phyloP scores from a whole-genome alignment of 345 rosid genomes.

The Passiflora organensis region DNA sequence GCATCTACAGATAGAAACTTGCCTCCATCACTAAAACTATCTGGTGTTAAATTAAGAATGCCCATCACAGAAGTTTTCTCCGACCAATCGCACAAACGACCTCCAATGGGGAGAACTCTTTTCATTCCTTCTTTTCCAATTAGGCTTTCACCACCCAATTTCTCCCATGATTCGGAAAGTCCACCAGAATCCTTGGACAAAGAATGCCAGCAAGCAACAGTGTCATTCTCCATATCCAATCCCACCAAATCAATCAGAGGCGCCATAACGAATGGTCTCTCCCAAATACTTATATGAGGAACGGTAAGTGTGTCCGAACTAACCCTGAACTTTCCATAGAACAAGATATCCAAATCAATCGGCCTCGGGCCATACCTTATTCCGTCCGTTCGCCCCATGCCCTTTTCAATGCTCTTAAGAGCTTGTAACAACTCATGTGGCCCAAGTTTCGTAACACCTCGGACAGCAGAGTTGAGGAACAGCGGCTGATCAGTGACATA shows the following conservation, averaged over 20 bases:
- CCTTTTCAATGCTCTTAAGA: slow-evolving; percentile 73
- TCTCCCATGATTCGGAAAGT: slow-evolving; percentile 62
- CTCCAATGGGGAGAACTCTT: slow-evolving; percentile 72
- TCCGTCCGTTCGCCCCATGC: slow-evolving; percentile 72
- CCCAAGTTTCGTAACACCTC: slow-evolving; percentile 71
- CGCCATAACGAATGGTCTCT: slow-evolving; percentile 88
- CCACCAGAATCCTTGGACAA: slow-evolving; percentile 47
- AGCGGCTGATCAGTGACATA: slow-evolving; percentile 83
- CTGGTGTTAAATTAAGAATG: slow-evolving; percentile 83
- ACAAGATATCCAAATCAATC: slow-evolving; percentile 82
- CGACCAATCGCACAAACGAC: slow-evolving; percentile 75
- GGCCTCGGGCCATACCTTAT: slow-evolving; percentile 85
- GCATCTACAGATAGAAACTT: slow-evolving; percentile 54
- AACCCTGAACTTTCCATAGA: slow-evolving; percentile 64
- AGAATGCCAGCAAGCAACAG: slow-evolving; percentile 78
- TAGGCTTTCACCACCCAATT: slow-evolving; percentile 66
- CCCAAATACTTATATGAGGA: slow-evolving; percentile 89
- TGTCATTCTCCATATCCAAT: slow-evolving; percentile 52
- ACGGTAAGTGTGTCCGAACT: slow-evolving; percentile 52
- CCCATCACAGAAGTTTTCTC: slow-evolving; percentile 74
- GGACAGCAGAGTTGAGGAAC: slow-evolving; percentile 81
- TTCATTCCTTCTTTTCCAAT: slow-evolving; percentile 71
- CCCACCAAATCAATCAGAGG: slow-evolving; percentile 87
- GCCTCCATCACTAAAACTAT: slow-evolving; percentile 95
- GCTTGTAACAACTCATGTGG: slow-evolving; percentile 66